Evolutionary conservation across 129 eudicot genomes (phyloP).

Genomic region (Apium graveolens): DNA sequence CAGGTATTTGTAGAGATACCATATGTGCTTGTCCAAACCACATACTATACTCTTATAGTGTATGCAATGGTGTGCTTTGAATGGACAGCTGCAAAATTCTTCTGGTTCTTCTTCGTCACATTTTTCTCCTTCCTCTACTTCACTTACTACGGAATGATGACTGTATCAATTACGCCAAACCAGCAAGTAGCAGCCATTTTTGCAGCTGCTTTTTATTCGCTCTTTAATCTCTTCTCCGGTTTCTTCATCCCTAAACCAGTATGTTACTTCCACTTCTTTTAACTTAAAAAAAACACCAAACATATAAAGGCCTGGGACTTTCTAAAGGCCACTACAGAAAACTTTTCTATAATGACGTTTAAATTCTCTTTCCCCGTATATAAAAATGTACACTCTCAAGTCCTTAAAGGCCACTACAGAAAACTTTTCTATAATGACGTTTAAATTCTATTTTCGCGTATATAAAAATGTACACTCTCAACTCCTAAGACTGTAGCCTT

Average conservation of each 20-base stretch:
- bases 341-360: too few species aligned
- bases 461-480: not conserved
- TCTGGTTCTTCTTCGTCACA: slow-evolving; percentile 57
- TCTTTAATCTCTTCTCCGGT: slow-evolving; percentile 72
- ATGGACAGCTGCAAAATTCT: slow-evolving; percentile 66
- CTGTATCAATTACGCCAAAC: slow-evolving; percentile 73
- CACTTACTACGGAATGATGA: slow-evolving; percentile 83
- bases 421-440: too few species aligned
- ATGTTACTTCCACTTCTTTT: slow-evolving; percentile 20
- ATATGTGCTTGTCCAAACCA: slow-evolving; percentile 46
- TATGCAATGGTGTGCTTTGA: slow-evolving; percentile 72
- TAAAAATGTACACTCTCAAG: too few species aligned
- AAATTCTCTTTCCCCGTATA: too few species aligned
- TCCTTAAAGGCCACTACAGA: too few species aligned
- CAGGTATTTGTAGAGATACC: slow-evolving; percentile 85
- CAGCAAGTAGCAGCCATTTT: slow-evolving; percentile 68
- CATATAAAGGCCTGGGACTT: too few species aligned
- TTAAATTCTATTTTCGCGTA: too few species aligned
- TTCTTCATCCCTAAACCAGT: slow-evolving; percentile 74
- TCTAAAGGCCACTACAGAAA: too few species aligned
- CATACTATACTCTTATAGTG: slow-evolving; percentile 44
- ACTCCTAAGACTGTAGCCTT: not conserved
- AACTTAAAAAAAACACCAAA: too few species aligned
- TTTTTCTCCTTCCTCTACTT: slow-evolving; percentile 67
- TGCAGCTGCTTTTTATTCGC: slow-evolving; percentile 60